phyloP scores from a whole-genome alignment of 495 filamentous ascomycete species.

The Poronia punctata region DNA sequence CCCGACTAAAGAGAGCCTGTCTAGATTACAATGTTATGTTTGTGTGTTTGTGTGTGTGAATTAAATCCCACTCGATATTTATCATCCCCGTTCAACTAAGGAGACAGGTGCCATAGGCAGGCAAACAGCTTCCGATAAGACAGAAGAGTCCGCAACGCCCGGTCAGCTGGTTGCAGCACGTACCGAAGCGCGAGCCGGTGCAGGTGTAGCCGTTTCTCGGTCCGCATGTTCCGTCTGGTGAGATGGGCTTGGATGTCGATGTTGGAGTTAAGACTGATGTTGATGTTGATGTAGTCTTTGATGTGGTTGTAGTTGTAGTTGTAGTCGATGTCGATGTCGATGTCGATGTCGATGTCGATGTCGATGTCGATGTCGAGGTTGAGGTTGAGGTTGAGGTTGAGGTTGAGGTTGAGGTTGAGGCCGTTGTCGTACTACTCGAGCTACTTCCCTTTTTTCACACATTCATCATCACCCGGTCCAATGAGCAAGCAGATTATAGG shows the following conservation, averaged over 20 bases:
- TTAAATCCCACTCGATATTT: neutral
- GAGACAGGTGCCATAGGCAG: slow-evolving; percentile 3
- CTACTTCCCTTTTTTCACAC: neutral
- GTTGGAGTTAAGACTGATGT: slow-evolving; percentile 7
- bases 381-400: slow-evolving; percentile 6
- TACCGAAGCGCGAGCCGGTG: slow-evolving; percentile 26
- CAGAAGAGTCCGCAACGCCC: slow-evolving; percentile 16
- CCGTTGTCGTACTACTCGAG: slow-evolving; percentile 10
- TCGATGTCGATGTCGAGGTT: slow-evolving; percentile 7
- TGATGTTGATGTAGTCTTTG: slow-evolving; percentile 7
- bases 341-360: slow-evolving; percentile 12
- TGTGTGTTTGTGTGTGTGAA: too few species aligned
- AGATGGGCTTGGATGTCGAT: slow-evolving; percentile 12
- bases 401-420: slow-evolving; percentile 9
- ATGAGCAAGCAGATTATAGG: slow-evolving; percentile 5
- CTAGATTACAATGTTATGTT: too few species aligned
- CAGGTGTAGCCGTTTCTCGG: slow-evolving; percentile 26
- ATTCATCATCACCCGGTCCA: neutral
- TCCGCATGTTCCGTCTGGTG: slow-evolving; percentile 11
- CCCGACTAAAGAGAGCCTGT: too few species aligned
- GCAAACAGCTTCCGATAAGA: slow-evolving; percentile 4
- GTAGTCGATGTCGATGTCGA: slow-evolving; percentile 7
- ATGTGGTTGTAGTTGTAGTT: slow-evolving; percentile 6
- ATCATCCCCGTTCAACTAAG: neutral
- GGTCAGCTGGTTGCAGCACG: slow-evolving; percentile 29